phyloP scores from a whole-genome alignment of 805 yeast species.

The Saccharomycopsis oosterbeekiorum region DNA sequence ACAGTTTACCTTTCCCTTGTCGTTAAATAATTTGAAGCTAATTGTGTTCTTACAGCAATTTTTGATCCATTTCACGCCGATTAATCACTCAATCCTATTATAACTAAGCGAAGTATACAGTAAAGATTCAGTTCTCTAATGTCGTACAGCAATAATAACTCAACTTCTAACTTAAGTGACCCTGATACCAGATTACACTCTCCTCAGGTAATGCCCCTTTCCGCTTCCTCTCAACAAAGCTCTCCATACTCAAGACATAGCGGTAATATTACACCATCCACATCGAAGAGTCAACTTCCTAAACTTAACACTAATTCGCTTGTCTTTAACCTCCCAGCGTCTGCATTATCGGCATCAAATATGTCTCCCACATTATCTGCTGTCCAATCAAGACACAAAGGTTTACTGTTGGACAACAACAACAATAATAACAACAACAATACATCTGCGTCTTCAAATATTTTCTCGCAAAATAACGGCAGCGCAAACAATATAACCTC shows the following conservation, averaged over 20 bases:
- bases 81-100: too few relatives aligned
- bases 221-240: not conserved
- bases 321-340: slow-evolving; percentile 8
- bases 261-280: not conserved
- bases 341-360: slow-evolving; percentile 1
- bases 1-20: too few relatives aligned
- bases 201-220: slow-evolving; percentile 5
- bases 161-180: slow-evolving; percentile 3
- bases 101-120: too few relatives aligned
- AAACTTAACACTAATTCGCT: slow-evolving; percentile 13
- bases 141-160: slow-evolving; percentile 7
- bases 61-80: too few relatives aligned
- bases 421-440: not conserved
- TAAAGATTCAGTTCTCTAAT: not conserved
- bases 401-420: slow-evolving; percentile 7
- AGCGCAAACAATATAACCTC: slow-evolving; percentile 2
- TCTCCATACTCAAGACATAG: slow-evolving; percentile 7
- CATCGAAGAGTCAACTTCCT: slow-evolving; percentile 11
- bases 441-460: slow-evolving; percentile 9
- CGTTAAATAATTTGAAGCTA: too few relatives aligned
- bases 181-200: slow-evolving; percentile 1
- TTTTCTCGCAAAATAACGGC: not conserved
- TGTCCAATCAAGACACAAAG: slow-evolving; percentile 13
- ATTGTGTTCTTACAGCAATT: too few relatives aligned
- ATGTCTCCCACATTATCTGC: slow-evolving; percentile 16